Percentiles rank a stretch among this genome's conserved stretches.
Evolutionary conservation across 192 early-diverging fungal genomes (phyloP).

Genomic region (Coemansia erecta): DNA sequence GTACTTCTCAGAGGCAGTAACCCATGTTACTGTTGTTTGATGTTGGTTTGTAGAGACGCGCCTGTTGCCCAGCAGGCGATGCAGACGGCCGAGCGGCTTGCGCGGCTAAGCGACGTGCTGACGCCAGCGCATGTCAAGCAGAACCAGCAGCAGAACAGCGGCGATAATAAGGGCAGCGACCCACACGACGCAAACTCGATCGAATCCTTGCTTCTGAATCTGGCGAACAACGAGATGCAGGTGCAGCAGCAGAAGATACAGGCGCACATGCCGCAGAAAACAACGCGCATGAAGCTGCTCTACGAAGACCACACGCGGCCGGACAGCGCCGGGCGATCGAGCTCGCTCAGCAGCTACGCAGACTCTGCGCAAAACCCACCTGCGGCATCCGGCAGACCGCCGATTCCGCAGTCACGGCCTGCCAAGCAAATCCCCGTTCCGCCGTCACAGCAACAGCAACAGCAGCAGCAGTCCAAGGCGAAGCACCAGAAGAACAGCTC

Average conservation of each 20-base stretch:
- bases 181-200: constrained; percentile 36
- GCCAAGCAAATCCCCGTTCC: not conserved
- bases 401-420: not conserved
- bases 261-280: constrained; percentile 44
- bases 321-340: constrained; percentile 28
- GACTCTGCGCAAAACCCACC: not conserved
- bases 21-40: not conserved
- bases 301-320: constrained; percentile 48
- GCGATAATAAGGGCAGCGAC: not conserved
- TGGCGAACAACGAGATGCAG: constrained; percentile 55
- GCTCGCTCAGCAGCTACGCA: constrained; percentile 13
- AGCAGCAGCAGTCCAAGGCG: constrained; percentile 7
- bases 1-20: not conserved
- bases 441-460: constrained; percentile 9
- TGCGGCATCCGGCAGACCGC: not conserved
- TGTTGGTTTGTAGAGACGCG: constrained; percentile 27
- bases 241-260: constrained; percentile 53
- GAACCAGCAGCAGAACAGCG: not conserved
- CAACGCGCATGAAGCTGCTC: constrained; percentile 51
- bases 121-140: constrained; percentile 39
- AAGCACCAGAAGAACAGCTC: constrained; percentile 4
- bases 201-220: constrained; percentile 44
- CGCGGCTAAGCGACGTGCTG: constrained; percentile 48
- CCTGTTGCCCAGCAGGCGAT: constrained; percentile 37
- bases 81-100: constrained; percentile 49